Evolutionary conservation across 108 stramenopile species (phyloP).

Genomic region (Nitzschia palea): DNA sequence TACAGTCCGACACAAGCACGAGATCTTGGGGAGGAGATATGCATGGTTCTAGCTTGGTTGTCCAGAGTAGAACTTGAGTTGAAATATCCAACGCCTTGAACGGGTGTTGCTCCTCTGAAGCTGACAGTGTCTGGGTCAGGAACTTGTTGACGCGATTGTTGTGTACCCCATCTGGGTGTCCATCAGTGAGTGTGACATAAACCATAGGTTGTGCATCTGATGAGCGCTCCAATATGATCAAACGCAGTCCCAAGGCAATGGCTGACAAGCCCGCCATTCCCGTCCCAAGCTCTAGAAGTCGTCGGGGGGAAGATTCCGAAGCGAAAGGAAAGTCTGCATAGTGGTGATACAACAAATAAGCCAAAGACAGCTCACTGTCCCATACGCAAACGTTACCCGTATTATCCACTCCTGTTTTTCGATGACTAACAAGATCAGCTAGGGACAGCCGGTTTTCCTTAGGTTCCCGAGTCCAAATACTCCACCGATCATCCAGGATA

Average conservation of each 20-base stretch:
- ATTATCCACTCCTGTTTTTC: constrained; percentile 69
- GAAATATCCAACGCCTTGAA: constrained; percentile 24
- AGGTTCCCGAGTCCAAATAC: constrained; percentile 36
- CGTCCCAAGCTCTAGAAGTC: constrained; percentile 68
- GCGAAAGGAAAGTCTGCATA: constrained; percentile 13
- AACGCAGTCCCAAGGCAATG: constrained; percentile 29
- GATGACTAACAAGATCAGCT: constrained; percentile 47
- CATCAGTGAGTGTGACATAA: constrained; percentile 65
- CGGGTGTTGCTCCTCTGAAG: background rate
- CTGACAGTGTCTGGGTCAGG: constrained; percentile 23
- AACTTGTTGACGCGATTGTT: constrained; percentile 60
- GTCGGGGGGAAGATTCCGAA: background rate
- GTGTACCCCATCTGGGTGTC: constrained; percentile 64
- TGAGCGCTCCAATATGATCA: background rate
- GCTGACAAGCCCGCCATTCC: constrained; percentile 84
- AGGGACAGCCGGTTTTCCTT: constrained; percentile 21
- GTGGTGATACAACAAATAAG: constrained; percentile 36
- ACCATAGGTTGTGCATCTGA: constrained; percentile 6
- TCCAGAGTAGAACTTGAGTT: constrained; percentile 53
- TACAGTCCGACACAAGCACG: constrained; percentile 70
- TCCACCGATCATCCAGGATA: constrained; percentile 3
- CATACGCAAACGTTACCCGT: constrained; percentile 81
- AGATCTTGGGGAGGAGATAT: constrained; percentile 12
- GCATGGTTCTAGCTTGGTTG: constrained; percentile 21
- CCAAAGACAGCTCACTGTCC: constrained; percentile 74